These are phyloP conservation scores for Lactifluus echinatus DNA, from an alignment of 768 basidiomycete genomes.

Conservation along the genomic window DNA sequence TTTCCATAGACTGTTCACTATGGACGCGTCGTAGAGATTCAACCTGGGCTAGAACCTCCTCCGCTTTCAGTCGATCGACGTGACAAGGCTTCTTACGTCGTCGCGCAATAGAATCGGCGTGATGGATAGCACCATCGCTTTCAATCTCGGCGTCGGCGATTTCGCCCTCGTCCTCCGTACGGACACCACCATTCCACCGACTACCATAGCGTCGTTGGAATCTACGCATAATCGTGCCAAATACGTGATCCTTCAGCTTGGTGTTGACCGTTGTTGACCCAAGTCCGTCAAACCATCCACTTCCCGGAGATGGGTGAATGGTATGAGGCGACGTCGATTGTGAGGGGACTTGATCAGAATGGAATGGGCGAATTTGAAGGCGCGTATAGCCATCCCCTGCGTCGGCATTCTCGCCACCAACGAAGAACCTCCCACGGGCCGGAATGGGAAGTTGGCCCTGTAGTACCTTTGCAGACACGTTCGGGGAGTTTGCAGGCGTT, in stretches of 20 bases:
- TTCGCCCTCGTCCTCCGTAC: constrained; percentile 52
- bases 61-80: constrained; percentile 33
- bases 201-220: constrained; percentile 44
- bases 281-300: constrained; percentile 73
- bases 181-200: constrained; percentile 25
- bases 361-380: constrained; percentile 34
- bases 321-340: constrained; percentile 1
- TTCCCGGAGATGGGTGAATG: constrained; percentile 9
- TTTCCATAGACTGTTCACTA: constrained; percentile 48
- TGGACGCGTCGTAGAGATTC: constrained; percentile 51
- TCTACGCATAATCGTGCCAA: constrained; percentile 76
- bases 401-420: constrained; percentile 19
- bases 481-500: constrained; percentile 44
- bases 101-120: constrained; percentile 14
- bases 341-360: constrained; percentile 22
- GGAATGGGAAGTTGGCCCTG: constrained; percentile 5
- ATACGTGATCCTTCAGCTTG: constrained; percentile 90
- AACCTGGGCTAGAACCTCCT: constrained; percentile 31
- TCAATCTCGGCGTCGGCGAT: constrained; percentile 31
- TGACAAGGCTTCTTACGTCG: constrained; percentile 37
- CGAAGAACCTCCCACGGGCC: constrained; percentile 6
- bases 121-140: constrained; percentile 30
- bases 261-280: constrained; percentile 93
- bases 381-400: constrained; percentile 24
- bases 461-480: constrained; percentile 12